Conservation (phyloP, 1,284 basidiomycete species). For the Leccinum laetum region DNA sequence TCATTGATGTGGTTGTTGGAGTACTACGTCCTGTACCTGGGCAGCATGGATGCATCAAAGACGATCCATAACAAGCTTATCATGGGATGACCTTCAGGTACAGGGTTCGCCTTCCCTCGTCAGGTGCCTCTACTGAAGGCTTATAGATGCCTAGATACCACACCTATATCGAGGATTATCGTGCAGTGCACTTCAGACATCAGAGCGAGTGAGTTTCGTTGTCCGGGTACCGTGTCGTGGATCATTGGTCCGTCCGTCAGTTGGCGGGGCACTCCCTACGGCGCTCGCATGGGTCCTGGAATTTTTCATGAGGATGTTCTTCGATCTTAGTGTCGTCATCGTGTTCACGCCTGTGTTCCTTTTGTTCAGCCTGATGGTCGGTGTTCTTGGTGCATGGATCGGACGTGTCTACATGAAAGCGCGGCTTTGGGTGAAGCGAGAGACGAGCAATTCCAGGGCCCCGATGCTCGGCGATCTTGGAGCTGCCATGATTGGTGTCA, state of each 20-base stretch:
- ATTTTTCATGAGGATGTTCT: neutral
- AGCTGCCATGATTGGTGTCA: no score
- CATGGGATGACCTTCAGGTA: conserved; percentile 1
- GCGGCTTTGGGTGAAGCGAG: no score
- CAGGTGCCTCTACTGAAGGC: neutral
- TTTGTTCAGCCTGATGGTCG: conserved; percentile 34
- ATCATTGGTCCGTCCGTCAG: neutral
- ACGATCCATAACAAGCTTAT: neutral
- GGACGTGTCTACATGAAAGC: no score
- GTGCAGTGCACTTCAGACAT: conserved; percentile 1
- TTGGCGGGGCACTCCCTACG: neutral
- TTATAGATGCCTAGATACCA: neutral
- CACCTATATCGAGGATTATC: neutral
- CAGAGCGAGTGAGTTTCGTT: conserved; percentile 1
- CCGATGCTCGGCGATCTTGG: no score
- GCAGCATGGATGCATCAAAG: neutral
- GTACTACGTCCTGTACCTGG: neutral
- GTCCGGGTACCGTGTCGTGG: neutral
- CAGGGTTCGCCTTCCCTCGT: neutral
- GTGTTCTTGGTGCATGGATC: conserved; percentile 35
- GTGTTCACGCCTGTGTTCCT: conserved; percentile 3
- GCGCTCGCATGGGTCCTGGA: neutral
- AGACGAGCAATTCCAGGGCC: no score
- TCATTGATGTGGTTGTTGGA: neutral
- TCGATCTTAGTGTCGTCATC: conserved; percentile 1